Conservation (phyloP, 2,329 filamentous ascomycete genomes). For the Colletotrichum plurivorum region DNA sequence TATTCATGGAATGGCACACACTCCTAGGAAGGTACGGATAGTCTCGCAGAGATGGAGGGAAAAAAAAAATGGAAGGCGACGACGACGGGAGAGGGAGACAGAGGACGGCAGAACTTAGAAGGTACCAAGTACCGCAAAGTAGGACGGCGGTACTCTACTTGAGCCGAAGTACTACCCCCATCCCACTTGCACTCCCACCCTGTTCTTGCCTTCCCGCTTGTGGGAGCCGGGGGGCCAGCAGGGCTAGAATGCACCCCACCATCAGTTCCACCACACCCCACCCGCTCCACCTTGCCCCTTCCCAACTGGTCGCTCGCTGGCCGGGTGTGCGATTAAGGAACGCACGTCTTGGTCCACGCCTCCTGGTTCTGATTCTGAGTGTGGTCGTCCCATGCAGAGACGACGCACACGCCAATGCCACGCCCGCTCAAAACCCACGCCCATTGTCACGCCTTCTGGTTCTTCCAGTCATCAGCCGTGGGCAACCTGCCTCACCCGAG, state of each 20-base stretch:
- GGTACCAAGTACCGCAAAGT: neutral
- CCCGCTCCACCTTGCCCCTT: neutral
- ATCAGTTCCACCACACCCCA: neutral
- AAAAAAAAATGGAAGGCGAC: too few relatives aligned
- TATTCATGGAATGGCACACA: neutral
- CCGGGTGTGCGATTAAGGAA: too few relatives aligned
- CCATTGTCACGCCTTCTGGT: neutral
- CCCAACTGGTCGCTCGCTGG: neutral
- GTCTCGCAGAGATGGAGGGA: too few relatives aligned
- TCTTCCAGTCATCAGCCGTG: constrained; percentile 25
- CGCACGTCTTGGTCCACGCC: too few relatives aligned
- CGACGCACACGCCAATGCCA: too few relatives aligned
- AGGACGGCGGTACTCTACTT: constrained; percentile 8
- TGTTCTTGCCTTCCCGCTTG: constrained; percentile 30
- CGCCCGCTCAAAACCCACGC: too few relatives aligned
- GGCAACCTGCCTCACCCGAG: constrained; percentile 18
- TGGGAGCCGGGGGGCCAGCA: constrained; percentile 28
- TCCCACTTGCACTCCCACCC: constrained; percentile 11
- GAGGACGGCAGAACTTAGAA: neutral
- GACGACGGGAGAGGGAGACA: too few relatives aligned
- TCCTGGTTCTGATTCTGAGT: too few relatives aligned
- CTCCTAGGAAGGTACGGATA: too few relatives aligned
- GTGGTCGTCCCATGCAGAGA: too few relatives aligned
- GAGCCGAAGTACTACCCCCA: constrained; percentile 16
- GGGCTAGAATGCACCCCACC: constrained; percentile 33